These are phyloP conservation scores for Chaetoceros tenuissimus DNA, from an alignment of 108 stramenopile species.

Conservation along the genomic window DNA sequence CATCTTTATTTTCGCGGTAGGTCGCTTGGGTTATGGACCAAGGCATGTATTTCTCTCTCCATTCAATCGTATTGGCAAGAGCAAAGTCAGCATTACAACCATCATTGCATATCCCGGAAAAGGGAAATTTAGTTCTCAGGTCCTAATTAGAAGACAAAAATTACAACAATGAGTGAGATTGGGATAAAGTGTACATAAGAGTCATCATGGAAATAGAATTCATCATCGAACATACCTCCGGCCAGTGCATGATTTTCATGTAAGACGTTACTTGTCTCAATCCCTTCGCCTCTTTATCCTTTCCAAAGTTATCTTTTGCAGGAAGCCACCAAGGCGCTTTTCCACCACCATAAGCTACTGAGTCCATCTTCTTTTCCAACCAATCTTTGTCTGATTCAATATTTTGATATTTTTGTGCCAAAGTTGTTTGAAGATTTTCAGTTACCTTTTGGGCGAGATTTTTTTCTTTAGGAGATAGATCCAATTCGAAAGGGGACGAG, in stretches of 20 bases:
- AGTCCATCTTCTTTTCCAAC: not conserved
- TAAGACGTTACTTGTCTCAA: slow-evolving; percentile 11
- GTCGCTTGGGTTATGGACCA: slow-evolving; percentile 44
- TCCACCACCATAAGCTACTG: not conserved
- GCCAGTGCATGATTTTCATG: slow-evolving; percentile 34
- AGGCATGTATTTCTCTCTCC: slow-evolving; percentile 60
- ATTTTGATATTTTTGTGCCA: not conserved
- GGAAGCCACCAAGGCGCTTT: not conserved
- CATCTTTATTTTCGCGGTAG: slow-evolving; percentile 40
- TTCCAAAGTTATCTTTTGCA: not conserved
- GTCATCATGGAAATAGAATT: not conserved
- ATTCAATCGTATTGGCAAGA: slow-evolving; percentile 54
- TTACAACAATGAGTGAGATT: not conserved
- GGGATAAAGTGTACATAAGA: not conserved
- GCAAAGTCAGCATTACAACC: slow-evolving; percentile 53
- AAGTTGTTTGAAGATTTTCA: not conserved
- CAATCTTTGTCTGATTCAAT: not conserved
- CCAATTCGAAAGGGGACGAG: not conserved
- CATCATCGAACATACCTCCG: slow-evolving; percentile 1
- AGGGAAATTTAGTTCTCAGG: slow-evolving; percentile 45
- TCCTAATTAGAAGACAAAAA: slow-evolving; percentile 2
- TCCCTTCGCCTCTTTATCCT: not conserved
- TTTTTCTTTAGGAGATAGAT: not conserved
- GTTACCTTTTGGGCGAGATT: not conserved
- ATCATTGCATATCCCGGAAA: slow-evolving; percentile 32